These are phyloP conservation scores for Plasmodium berghei DNA, from an alignment of 169 alveolate species.

Conservation along the genomic window DNA sequence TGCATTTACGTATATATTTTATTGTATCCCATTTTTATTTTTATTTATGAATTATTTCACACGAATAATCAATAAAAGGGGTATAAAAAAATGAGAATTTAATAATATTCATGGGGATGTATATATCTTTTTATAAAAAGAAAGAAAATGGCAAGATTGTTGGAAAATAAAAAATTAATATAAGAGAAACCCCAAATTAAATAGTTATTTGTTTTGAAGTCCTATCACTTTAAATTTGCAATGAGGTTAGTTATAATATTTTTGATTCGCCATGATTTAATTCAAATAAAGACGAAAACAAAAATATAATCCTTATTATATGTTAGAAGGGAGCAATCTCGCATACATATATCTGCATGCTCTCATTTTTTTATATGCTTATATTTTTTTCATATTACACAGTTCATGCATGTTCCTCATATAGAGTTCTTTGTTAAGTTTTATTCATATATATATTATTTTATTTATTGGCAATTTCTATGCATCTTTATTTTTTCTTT, in stretches of 20 bases:
- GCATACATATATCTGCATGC: background rate
- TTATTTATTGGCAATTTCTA: conserved; percentile 1
- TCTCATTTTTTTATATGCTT: background rate
- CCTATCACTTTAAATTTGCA: conserved; percentile 78
- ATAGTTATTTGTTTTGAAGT: conserved; percentile 34
- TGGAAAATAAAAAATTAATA: conserved; percentile 36
- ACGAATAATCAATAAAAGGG: too few species aligned
- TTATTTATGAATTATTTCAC: conserved; percentile 2
- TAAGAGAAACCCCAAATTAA: conserved; percentile 9
- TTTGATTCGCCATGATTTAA: conserved; percentile 40
- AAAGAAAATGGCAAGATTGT: conserved; percentile 70
- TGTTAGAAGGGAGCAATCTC: background rate
- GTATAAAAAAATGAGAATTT: too few species aligned
- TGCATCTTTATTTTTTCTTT: conserved; percentile 3
- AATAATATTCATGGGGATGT: conserved; percentile 45
- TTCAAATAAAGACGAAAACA: conserved; percentile 16
- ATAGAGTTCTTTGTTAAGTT: background rate
- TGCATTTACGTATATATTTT: background rate
- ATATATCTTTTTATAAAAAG: conserved; percentile 2
- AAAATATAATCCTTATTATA: conserved; percentile 59
- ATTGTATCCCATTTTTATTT: background rate
- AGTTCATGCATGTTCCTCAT: too few species aligned
- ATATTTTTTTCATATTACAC: background rate
- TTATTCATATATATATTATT: conserved; percentile 6
- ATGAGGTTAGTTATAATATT: conserved; percentile 76